phyloP scores from a whole-genome alignment of 1,139 yeast genomes.

The Kodamaea sp. region DNA sequence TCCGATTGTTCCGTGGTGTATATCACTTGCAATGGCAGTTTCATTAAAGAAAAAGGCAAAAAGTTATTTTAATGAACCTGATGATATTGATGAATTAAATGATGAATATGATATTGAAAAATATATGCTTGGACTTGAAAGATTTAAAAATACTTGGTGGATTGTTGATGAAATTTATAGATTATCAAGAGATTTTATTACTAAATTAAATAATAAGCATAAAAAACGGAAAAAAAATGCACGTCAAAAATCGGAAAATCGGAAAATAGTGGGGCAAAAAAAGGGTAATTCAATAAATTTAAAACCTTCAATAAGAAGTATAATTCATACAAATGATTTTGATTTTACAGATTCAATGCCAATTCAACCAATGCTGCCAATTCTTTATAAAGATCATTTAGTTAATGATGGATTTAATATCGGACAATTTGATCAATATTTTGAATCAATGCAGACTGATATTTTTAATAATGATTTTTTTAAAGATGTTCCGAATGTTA shows the following conservation, averaged over 20 bases:
- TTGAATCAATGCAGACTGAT: slow-evolving; percentile 30
- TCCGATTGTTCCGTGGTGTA: slow-evolving; percentile 30
- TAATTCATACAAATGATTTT: not conserved
- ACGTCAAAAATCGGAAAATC: slow-evolving; percentile 1
- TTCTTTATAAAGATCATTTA: not conserved
- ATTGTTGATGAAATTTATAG: slow-evolving; percentile 28
- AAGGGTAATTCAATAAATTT: not conserved
- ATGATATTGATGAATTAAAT: slow-evolving; percentile 1
- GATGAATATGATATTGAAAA: slow-evolving; percentile 14
- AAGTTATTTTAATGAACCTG: slow-evolving; percentile 6
- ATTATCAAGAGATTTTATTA: slow-evolving; percentile 22
- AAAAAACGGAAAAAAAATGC: slow-evolving; percentile 5
- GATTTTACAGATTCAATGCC: not conserved
- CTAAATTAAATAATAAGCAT: slow-evolving; percentile 15
- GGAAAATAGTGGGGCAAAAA: no score
- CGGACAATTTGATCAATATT: slow-evolving; percentile 19
- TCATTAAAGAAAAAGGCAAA: slow-evolving; percentile 16
- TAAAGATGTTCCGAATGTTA: slow-evolving; percentile 25
- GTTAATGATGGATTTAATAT: slow-evolving; percentile 3
- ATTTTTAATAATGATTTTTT: slow-evolving; percentile 30
- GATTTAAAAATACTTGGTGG: slow-evolving; percentile 26
- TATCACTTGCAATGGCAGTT: slow-evolving; percentile 21
- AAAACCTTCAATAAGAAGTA: slow-evolving; percentile 1
- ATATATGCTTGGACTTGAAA: slow-evolving; percentile 20
- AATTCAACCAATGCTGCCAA: slow-evolving; percentile 1